phyloP scores from a whole-genome alignment of 1,284 basidiomycete species.

The Apiotrichum sp. region DNA sequence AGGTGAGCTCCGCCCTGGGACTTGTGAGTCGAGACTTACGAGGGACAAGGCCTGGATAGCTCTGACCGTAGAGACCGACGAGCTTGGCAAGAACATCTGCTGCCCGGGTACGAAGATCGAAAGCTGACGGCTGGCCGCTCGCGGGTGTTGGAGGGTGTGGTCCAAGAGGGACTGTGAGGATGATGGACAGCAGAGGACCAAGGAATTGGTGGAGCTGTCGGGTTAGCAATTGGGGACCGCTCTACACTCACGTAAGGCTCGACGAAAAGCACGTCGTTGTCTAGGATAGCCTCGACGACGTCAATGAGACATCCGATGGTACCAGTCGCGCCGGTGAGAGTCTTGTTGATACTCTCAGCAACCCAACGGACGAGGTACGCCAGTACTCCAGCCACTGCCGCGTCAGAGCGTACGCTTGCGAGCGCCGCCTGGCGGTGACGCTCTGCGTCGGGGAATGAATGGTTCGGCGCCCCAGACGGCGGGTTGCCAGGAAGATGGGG shows the following conservation, averaged over 20 bases:
- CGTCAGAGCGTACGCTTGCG: conserved; percentile 79
- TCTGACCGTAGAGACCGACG: conserved; percentile 47
- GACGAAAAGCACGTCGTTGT: conserved; percentile 82
- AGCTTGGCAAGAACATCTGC: conserved; percentile 77
- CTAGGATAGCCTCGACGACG: conserved; percentile 70
- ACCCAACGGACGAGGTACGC: conserved; percentile 95
- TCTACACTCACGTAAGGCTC: conserved; percentile 79
- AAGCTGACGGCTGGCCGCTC: conserved; percentile 24
- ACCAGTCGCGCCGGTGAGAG: conserved; percentile 52
- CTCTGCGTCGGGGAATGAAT: conserved; percentile 38
- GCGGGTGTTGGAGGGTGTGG: conserved; percentile 33
- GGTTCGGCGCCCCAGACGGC: conserved; percentile 10
- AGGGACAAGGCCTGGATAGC: conserved; percentile 51
- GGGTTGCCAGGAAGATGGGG: conserved; percentile 21
- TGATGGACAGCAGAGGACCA: conserved; percentile 81
- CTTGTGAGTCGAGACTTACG: conserved; percentile 24
- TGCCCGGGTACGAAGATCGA: conserved; percentile 64
- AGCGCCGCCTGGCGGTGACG: conserved; percentile 76
- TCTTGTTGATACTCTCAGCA: conserved; percentile 72
- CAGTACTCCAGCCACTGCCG: conserved; percentile 86
- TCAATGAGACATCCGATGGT: conserved; percentile 74
- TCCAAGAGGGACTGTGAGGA: conserved; percentile 73
- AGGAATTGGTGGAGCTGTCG: conserved; percentile 86
- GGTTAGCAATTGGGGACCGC: not conserved
- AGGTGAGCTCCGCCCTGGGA: not conserved